Percentiles rank a stretch among this genome's conserved stretches.
phyloP scores from a whole-genome alignment of 1,284 basidiomycete species.

The Heterobasidion parviporum region DNA sequence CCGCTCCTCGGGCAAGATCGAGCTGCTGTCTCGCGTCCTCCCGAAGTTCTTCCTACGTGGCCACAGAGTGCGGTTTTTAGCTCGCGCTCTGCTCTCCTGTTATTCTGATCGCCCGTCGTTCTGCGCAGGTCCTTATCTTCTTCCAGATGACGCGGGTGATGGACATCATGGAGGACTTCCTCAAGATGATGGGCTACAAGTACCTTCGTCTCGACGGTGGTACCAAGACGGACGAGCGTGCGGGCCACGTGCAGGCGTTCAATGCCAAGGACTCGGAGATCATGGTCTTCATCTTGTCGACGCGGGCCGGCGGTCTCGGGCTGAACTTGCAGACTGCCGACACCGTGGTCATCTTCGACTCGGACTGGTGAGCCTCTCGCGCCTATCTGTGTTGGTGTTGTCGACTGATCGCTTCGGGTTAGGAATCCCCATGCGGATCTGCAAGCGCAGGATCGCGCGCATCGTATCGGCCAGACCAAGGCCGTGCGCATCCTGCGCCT shows the following conservation, averaged over 20 bases:
- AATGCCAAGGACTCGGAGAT: constrained; percentile 88
- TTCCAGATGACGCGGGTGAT: constrained; percentile 99
- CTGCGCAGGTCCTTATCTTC: constrained; percentile 84
- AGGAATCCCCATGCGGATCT: constrained; percentile 97
- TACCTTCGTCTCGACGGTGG: constrained; percentile 96
- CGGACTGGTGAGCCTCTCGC: constrained; percentile 54
- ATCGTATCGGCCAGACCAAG: constrained; percentile 99
- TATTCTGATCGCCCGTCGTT: constrained; percentile 2
- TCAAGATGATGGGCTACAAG: constrained; percentile 85
- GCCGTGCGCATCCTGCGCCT: constrained; percentile 95
- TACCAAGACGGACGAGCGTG: constrained; percentile 97
- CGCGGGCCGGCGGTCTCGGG: constrained; percentile 95
- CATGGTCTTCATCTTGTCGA: constrained; percentile 94
- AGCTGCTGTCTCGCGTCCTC: constrained; percentile 87
- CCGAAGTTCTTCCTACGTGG: constrained; percentile 92
- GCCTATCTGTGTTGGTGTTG: constrained; percentile 16
- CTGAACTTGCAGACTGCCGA: constrained; percentile 98
- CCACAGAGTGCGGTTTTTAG: constrained; percentile 65
- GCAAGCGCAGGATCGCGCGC: constrained; percentile 98
- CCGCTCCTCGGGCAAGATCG: constrained; percentile 90
- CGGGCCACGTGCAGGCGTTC: constrained; percentile 83
- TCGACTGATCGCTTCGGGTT: constrained; percentile 18
- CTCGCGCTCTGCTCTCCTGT: neutral
- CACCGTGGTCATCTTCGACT: constrained; percentile 98
- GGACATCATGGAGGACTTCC: constrained; percentile 99